Conservation (phyloP, 2,329 filamentous ascomycete species). For the Trichoderma pleuroti region DNA sequence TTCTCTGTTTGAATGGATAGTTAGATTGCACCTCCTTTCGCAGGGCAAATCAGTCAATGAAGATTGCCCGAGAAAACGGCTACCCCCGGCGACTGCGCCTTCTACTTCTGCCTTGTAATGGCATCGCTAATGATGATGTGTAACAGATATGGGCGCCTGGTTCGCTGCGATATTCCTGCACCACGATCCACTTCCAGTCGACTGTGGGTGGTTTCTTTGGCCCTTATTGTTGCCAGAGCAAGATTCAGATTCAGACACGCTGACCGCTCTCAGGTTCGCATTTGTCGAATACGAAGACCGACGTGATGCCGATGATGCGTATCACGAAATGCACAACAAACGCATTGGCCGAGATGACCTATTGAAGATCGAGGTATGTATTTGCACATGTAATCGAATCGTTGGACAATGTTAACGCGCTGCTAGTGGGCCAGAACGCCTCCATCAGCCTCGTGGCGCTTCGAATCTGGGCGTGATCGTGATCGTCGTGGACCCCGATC, state of each 20-base stretch:
- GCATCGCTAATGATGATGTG: slow-evolving; percentile 42
- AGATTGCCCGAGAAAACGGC: slow-evolving; percentile 8
- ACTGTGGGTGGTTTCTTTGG: slow-evolving; percentile 64
- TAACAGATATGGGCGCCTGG: slow-evolving; percentile 87
- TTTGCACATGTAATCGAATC: slow-evolving; percentile 12
- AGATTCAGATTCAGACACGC: not conserved
- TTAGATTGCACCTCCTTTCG: slow-evolving; percentile 24
- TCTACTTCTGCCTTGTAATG: slow-evolving; percentile 18
- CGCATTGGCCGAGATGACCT: slow-evolving; percentile 92
- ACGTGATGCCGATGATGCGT: slow-evolving; percentile 96
- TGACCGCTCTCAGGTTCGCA: slow-evolving; percentile 63
- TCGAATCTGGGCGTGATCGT: slow-evolving; percentile 84
- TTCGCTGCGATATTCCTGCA: slow-evolving; percentile 96
- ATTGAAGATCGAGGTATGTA: slow-evolving; percentile 86
- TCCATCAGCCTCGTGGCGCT: slow-evolving; percentile 96
- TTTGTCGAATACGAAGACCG: slow-evolving; percentile 99
- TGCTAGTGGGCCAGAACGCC: slow-evolving; percentile 95
- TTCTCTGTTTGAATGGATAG: slow-evolving; percentile 27
- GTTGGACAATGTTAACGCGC: not conserved
- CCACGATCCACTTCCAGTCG: slow-evolving; percentile 89
- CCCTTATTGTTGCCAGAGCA: not conserved
- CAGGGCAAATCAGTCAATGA: slow-evolving; percentile 20
- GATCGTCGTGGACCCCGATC: slow-evolving; percentile 54
- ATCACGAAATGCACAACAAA: slow-evolving; percentile 99
- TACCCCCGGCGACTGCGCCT: slow-evolving; percentile 16